Base-by-base conservation (phyloP, 768 basidiomycete genomes). In the Galerina marginata region DNA sequence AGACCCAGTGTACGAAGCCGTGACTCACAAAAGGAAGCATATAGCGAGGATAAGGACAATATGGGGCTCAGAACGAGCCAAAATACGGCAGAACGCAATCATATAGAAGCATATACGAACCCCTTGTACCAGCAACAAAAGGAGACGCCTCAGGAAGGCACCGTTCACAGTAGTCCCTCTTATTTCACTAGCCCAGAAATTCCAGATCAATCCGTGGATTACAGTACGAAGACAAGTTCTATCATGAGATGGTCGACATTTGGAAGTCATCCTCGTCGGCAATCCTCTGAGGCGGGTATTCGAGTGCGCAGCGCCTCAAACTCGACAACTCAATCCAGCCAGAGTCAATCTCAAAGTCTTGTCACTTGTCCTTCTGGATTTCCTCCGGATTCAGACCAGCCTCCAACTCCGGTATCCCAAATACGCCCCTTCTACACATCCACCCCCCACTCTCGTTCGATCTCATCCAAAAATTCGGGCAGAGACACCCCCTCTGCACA, bases 401-500 rank as follows among this genome's bases (percentile, higher is more conserved):
- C 61, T 48, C 57, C 23, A 39, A 71, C 67, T 6, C 63, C 67
- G 55, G 60, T 47, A 45, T 67, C 65, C 45, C 60, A 56, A 54
- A 53, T 60, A 38, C 49, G 55, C 40, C 66, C 67, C 16, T 43
- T 58, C 16, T 56, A 67, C 44, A 55, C 39, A 51, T 65, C 67
- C 40, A 61, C 60, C 11, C 65, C 65, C 39, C 50, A 61, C 46
- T 60, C 58, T 40, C 54, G 43, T 54, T 57, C 51, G 42, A 60
- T 38, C 14, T 26, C 51, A 16, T 47, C 57, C 44, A 56, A 54
- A 38, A 44, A 53, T 20, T 51, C 40, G 44, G 58, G 64, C 51
- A 64, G 57, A 45, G 62, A 64, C 42, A 61, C 64, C 33, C 72
- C 74, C 29, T 75, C 75, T 25, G 70, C 72, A 20, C 65, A 75